phyloP scores from a whole-genome alignment of 2,329 filamentous ascomycete species.

The Cercospora janseana region DNA sequence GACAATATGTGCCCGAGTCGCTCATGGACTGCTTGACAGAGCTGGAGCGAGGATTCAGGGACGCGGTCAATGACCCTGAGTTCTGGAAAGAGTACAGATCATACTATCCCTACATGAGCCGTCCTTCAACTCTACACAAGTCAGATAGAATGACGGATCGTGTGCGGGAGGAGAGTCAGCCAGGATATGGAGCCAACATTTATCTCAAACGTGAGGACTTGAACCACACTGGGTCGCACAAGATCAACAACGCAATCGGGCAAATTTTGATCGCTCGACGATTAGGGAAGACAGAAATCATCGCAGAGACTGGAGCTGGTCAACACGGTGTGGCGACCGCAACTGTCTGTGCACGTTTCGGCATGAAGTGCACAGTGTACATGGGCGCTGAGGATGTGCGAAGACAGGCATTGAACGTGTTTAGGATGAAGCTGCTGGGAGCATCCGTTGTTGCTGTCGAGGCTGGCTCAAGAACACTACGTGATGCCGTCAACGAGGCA shows the following conservation, averaged over 20 bases:
- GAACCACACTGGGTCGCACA: slow-evolving; percentile 97
- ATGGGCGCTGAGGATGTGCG: slow-evolving; percentile 98
- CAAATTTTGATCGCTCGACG: slow-evolving; percentile 83
- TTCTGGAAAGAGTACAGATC: slow-evolving; percentile 98
- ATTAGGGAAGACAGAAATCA: slow-evolving; percentile 93
- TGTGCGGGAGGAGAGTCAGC: slow-evolving; percentile 29
- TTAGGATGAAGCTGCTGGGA: slow-evolving; percentile 94
- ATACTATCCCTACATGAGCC: slow-evolving; percentile 96
- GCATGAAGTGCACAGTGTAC: slow-evolving; percentile 95
- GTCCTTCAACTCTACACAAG: slow-evolving; percentile 85
- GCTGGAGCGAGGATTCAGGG: slow-evolving; percentile 86
- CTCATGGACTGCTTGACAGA: slow-evolving; percentile 95
- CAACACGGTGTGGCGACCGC: slow-evolving; percentile 98
- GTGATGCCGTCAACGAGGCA: slow-evolving; percentile 83
- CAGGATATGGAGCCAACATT: slow-evolving; percentile 86
- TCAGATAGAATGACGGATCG: slow-evolving; percentile 80
- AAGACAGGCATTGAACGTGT: slow-evolving; percentile 93
- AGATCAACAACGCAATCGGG: slow-evolving; percentile 98
- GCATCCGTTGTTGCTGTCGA: slow-evolving; percentile 91
- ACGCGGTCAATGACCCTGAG: slow-evolving; percentile 77
- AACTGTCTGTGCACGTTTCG: slow-evolving; percentile 96
- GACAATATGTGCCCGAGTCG: slow-evolving; percentile 95
- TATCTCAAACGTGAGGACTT: slow-evolving; percentile 97
- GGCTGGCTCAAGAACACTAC: slow-evolving; percentile 69
- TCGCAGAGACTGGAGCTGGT: slow-evolving; percentile 94